These are phyloP conservation scores for Phoma sp. DNA, from an alignment of 2,329 filamentous ascomycete species.

Conservation along the genomic window DNA sequence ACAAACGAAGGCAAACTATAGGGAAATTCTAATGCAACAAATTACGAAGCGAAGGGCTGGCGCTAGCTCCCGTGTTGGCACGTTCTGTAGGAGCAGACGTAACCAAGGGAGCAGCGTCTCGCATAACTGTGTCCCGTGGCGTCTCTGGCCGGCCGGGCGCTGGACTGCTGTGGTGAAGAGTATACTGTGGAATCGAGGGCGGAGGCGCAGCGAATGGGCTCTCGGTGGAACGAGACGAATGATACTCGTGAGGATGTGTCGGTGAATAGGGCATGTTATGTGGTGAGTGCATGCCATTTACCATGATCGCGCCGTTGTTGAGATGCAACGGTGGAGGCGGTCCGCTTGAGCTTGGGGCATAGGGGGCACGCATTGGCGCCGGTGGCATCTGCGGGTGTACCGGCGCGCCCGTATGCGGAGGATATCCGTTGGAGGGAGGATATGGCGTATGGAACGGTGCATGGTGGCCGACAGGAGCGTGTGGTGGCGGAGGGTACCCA, in stretches of 20 bases:
- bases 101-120: constrained; percentile 36
- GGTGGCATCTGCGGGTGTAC: constrained; percentile 41
- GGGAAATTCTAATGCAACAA: constrained; percentile 51
- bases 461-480: constrained; percentile 35
- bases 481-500: constrained; percentile 33
- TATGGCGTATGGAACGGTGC: constrained; percentile 45
- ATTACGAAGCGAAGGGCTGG: constrained; percentile 58
- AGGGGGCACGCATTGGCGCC: constrained; percentile 37
- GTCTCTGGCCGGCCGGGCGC: constrained; percentile 44
- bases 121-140: constrained; percentile 45
- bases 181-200: constrained; percentile 32
- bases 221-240: constrained; percentile 45
- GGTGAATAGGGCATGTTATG: constrained; percentile 46
- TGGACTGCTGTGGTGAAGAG: constrained; percentile 44
- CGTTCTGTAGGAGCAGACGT: constrained; percentile 40
- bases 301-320: constrained; percentile 40
- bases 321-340: constrained; percentile 44
- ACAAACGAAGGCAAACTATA: constrained; percentile 17
- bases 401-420: constrained; percentile 40
- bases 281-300: constrained; percentile 50
- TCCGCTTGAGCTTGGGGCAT: constrained; percentile 36
- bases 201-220: constrained; percentile 45
- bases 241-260: constrained; percentile 44
- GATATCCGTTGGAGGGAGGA: constrained; percentile 45
- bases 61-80: constrained; percentile 51